Evolutionary conservation across 345 rosid species (phyloP).

Genomic region (Aquilaria malaccensis): DNA sequence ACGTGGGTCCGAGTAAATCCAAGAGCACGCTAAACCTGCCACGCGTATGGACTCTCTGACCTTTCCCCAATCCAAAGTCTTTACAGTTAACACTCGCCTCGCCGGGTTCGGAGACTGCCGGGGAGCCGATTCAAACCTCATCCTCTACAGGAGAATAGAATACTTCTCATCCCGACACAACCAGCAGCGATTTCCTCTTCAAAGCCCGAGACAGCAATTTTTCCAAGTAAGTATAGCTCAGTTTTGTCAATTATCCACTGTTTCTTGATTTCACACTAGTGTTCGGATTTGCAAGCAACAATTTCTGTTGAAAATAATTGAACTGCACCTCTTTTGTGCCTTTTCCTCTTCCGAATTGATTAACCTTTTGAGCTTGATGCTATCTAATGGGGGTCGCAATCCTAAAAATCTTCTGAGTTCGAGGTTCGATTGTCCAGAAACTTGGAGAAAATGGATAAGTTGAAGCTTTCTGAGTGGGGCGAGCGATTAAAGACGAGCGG

Average conservation of each 20-base stretch:
- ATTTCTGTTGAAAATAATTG: too few species aligned
- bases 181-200: not conserved
- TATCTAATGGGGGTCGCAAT: not conserved
- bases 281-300: too few species aligned
- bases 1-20: not conserved
- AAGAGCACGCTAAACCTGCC: constrained; percentile 3
- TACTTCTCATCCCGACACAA: not conserved
- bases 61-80: not conserved
- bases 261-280: not conserved
- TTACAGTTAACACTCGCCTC: not conserved
- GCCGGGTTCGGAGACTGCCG: too few species aligned
- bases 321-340: not conserved
- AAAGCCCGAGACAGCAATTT: not conserved
- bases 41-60: constrained; percentile 13
- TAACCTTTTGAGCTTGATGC: not conserved
- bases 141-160: too few species aligned
- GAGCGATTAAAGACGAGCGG: constrained; percentile 71
- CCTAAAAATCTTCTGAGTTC: constrained; percentile 7
- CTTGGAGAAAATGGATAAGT: constrained; percentile 48
- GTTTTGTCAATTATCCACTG: constrained; percentile 15
- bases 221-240: not conserved
- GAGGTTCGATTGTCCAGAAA: constrained; percentile 5
- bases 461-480: constrained; percentile 63
- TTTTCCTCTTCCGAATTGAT: constrained; percentile 2
- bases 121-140: too few species aligned